A percentile compares a stretch with the other conserved stretches of the same genome.
Evolutionary conservation across 1,284 basidiomycete genomes (phyloP).

Genomic region (Marasmius sp.): DNA sequence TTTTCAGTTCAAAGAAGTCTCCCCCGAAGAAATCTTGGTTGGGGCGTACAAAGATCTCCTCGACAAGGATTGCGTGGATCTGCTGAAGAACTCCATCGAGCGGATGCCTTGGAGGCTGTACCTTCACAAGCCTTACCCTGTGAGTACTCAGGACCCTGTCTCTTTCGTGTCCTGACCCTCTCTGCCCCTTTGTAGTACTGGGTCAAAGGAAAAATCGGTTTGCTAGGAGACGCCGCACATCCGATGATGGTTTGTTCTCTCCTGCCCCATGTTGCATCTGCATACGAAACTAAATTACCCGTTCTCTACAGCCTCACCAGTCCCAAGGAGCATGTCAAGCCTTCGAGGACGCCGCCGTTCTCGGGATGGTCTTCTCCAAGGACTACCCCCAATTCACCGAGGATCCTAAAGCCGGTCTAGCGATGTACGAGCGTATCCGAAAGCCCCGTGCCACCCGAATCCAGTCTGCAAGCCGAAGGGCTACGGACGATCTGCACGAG

Average conservation of each 20-base stretch:
- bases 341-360: constrained; percentile 31
- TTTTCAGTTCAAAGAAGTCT: constrained; percentile 28
- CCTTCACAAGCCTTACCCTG: constrained; percentile 28
- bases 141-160: constrained; percentile 8
- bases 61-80: constrained; percentile 25
- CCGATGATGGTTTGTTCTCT: constrained; percentile 23
- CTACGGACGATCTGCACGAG: constrained; percentile 29
- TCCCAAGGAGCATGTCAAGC: constrained; percentile 32
- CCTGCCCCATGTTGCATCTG: neutral
- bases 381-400: constrained; percentile 24
- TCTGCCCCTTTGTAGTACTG: constrained; percentile 16
- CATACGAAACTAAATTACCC: neutral
- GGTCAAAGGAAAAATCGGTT: constrained; percentile 23
- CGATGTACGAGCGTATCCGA: constrained; percentile 27
- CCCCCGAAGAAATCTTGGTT: constrained; percentile 26
- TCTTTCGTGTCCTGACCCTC: neutral
- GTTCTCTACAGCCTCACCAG: constrained; percentile 24
- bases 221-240: constrained; percentile 31
- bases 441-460: constrained; percentile 31
- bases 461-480: constrained; percentile 23
- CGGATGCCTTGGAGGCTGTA: constrained; percentile 33
- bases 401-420: constrained; percentile 23
- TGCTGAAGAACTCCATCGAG: constrained; percentile 28
- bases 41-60: constrained; percentile 25
- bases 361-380: constrained; percentile 30